Conservation (phyloP, 2,329 filamentous ascomycete species). For the Colletotrichum sp. region DNA sequence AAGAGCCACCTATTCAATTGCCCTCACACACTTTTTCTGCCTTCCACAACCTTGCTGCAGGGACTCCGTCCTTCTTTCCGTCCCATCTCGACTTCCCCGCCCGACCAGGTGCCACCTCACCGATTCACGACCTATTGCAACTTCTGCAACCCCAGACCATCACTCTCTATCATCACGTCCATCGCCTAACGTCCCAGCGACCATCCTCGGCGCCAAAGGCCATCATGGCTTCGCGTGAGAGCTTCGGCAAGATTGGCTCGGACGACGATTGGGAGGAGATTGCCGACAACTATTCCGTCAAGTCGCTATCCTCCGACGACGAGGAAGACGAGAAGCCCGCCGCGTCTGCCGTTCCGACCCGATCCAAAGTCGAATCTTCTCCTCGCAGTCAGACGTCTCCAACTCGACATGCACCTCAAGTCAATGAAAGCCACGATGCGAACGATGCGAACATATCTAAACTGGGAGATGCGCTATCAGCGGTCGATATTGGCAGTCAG, state of each 20-base stretch:
- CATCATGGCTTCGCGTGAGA: background rate
- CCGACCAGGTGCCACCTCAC: background rate
- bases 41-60: background rate
- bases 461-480: rapidly evolving
- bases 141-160: background rate
- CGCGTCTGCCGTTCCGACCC: background rate
- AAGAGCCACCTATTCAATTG: background rate
- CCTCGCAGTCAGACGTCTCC: background rate
- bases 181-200: background rate
- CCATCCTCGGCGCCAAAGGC: background rate
- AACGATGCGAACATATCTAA: background rate
- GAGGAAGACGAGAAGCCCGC: background rate
- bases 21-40: background rate
- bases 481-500: rapidly evolving
- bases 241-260: background rate
- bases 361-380: background rate
- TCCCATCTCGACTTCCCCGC: background rate
- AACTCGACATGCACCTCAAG: background rate
- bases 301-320: conserved; percentile 29
- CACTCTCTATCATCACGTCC: background rate
- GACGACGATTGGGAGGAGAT: conserved; percentile 32
- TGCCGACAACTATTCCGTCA: conserved; percentile 27
- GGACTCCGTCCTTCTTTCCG: background rate
- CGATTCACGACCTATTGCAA: background rate
- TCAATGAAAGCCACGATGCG: background rate